A percentile compares a stretch with the other conserved stretches of the same genome.
Evolutionary conservation across 148 eudicot species (phyloP).

Genomic region (Nyssa sinensis): DNA sequence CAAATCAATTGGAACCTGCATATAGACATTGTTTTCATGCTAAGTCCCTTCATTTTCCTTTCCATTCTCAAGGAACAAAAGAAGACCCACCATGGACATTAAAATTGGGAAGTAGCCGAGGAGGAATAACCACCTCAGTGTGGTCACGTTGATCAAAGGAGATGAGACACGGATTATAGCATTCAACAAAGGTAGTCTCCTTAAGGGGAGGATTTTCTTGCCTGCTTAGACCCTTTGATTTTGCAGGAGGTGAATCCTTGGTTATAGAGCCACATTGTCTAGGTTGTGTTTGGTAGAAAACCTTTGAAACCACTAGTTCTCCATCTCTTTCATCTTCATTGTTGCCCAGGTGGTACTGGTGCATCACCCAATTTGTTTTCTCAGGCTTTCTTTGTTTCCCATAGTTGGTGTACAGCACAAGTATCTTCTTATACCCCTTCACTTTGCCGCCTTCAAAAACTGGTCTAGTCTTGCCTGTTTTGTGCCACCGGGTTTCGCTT

Average conservation of each 20-base stretch:
- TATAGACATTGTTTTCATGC: too few relatives aligned
- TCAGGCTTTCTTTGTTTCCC: constrained; percentile 62
- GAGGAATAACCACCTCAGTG: too few relatives aligned
- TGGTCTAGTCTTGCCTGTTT: constrained; percentile 60
- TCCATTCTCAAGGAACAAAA: too few relatives aligned
- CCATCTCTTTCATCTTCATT: too few relatives aligned
- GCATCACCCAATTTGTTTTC: constrained; percentile 70
- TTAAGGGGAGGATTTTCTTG: background rate
- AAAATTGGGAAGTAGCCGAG: too few relatives aligned
- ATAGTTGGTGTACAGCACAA: constrained; percentile 61
- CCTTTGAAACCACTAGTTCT: too few relatives aligned
- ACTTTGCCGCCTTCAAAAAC: constrained; percentile 30
- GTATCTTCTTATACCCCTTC: constrained; percentile 56
- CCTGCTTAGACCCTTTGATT: background rate
- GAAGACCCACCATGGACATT: too few relatives aligned
- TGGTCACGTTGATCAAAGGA: too few relatives aligned
- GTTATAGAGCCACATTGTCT: too few relatives aligned
- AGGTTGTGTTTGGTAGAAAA: too few relatives aligned
- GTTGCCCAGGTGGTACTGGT: constrained; percentile 57
- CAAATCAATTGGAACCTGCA: too few relatives aligned
- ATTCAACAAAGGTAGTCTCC: constrained; percentile 1
- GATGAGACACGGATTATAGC: background rate
- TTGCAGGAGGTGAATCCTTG: constrained; percentile 14
- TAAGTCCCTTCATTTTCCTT: too few relatives aligned
- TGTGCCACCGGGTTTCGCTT: constrained; percentile 66